Conservation (phyloP, 441 rosid genomes). For the Pelargonium fulgidum region DNA sequence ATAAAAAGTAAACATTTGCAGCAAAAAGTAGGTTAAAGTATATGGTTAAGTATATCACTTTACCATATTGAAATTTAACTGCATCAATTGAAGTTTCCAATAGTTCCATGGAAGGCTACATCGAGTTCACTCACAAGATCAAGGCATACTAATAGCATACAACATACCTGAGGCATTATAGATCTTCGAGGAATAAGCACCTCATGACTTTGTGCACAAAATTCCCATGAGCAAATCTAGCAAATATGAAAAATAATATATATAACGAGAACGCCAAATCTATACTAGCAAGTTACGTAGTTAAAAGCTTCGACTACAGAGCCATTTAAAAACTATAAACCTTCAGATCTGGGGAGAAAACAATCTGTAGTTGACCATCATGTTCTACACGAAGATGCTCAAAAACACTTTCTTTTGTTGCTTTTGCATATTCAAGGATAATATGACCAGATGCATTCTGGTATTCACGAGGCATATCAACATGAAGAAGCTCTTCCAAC, state of each 20-base stretch:
- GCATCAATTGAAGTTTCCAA: too few relatives aligned
- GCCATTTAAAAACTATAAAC: slow-evolving; percentile 26
- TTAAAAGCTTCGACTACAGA: slow-evolving; percentile 1
- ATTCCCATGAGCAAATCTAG: slow-evolving; percentile 55
- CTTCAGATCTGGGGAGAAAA: slow-evolving; percentile 93
- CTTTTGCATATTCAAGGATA: slow-evolving; percentile 93
- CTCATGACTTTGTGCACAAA: slow-evolving; percentile 47
- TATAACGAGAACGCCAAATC: slow-evolving; percentile 11
- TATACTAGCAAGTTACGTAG: slow-evolving; percentile 6
- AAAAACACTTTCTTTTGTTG: slow-evolving; percentile 96
- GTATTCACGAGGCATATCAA: slow-evolving; percentile 95
- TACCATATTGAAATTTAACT: too few relatives aligned
- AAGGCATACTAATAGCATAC: neutral
- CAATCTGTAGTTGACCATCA: slow-evolving; percentile 91
- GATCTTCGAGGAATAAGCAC: slow-evolving; percentile 52
- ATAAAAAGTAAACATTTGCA: too few relatives aligned
- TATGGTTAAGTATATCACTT: too few relatives aligned
- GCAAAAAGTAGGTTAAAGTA: too few relatives aligned
- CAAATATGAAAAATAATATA: slow-evolving; percentile 12
- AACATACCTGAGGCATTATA: slow-evolving; percentile 41
- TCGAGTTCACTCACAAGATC: slow-evolving; percentile 1
- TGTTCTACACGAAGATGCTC: slow-evolving; percentile 98
- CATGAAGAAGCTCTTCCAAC: slow-evolving; percentile 85
- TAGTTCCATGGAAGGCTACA: neutral
- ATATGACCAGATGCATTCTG: slow-evolving; percentile 91